These are phyloP conservation scores for Oxytropis ochrocephala DNA, from an alignment of 306 rosid genomes.

Conservation along the genomic window DNA sequence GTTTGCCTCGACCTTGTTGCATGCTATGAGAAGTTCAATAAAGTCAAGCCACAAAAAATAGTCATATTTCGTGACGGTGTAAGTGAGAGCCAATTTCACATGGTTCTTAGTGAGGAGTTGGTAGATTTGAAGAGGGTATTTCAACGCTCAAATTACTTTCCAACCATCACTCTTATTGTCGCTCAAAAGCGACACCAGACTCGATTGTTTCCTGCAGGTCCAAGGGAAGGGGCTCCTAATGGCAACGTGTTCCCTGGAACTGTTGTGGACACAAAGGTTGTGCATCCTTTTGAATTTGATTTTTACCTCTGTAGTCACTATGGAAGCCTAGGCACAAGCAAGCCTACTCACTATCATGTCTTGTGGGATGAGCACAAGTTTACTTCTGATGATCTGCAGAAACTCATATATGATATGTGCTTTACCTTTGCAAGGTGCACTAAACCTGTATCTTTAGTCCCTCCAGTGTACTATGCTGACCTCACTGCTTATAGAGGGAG, in stretches of 20 bases:
- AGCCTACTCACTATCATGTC: conserved; percentile 77
- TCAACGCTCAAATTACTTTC: conserved; percentile 22
- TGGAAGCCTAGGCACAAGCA: conserved; percentile 76
- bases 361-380: conserved; percentile 65
- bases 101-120: conserved; percentile 72
- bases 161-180: conserved; percentile 59
- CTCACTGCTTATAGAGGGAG: conserved; percentile 74
- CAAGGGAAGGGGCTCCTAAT: conserved; percentile 3
- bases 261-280: conserved; percentile 58
- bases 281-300: conserved; percentile 69
- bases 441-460: conserved; percentile 68
- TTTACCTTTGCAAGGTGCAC: conserved; percentile 82
- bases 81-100: conserved; percentile 67
- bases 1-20: conserved; percentile 50
- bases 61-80: conserved; percentile 77
- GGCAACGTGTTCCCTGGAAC: conserved; percentile 67
- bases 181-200: conserved; percentile 82
- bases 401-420: conserved; percentile 64
- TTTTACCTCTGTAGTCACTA: conserved; percentile 66
- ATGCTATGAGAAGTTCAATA: conserved; percentile 30
- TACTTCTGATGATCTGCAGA: conserved; percentile 57
- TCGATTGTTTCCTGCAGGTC: conserved; percentile 34
- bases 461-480: conserved; percentile 85
- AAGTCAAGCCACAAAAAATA: conserved; percentile 41
- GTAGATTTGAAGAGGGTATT: conserved; percentile 40